Conservation (phyloP, 2,329 filamentous ascomycete species). For the Colletotrichum sp. region DNA sequence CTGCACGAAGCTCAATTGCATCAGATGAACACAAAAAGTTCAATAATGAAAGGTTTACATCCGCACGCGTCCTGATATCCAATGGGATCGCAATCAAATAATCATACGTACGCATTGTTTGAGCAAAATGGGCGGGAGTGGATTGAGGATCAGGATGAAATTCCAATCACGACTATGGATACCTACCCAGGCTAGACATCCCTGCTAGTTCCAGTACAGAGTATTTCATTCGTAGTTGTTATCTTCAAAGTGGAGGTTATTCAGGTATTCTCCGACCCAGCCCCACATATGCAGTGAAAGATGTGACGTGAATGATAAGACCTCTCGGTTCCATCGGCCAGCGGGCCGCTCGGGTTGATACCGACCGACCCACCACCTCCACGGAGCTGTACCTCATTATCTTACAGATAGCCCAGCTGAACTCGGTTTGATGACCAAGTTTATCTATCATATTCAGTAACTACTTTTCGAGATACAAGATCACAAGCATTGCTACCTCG, state of each 20-base stretch:
- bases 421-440: not conserved
- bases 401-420: not conserved
- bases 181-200: not conserved
- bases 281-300: not conserved
- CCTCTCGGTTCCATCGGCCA: not conserved
- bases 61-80: not conserved
- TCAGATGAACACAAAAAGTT: not conserved
- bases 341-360: not conserved
- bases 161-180: not conserved
- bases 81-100: not conserved
- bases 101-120: not conserved
- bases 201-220: not conserved
- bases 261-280: not conserved
- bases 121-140: not conserved
- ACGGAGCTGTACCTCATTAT: not conserved
- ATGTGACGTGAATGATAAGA: not conserved
- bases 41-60: not conserved
- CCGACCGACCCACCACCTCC: not conserved
- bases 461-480: not conserved
- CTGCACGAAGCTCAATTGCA: not conserved
- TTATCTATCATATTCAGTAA: not conserved
- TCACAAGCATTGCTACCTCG: not conserved
- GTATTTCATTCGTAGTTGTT: not conserved
- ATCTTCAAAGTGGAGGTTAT: not conserved
- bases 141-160: not conserved